Conservation (phyloP, 2,329 filamentous ascomycete genomes). For the Pseudogymnoascus sp. region DNA sequence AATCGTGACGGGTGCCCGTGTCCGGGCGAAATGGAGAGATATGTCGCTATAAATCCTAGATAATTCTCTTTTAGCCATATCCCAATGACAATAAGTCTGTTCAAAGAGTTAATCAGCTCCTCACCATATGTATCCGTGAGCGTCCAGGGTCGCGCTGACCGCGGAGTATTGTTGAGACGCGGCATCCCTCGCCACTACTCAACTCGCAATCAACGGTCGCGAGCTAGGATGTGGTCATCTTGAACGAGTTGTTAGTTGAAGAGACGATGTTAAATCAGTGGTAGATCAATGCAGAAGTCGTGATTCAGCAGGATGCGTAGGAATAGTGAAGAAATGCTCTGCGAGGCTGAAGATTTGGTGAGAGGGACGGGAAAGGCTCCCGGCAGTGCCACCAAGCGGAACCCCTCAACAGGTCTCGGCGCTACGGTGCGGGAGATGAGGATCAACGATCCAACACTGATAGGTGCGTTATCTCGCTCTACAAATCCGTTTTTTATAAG, state of each 20-base stretch:
- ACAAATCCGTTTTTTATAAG: not conserved
- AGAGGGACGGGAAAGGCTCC: not conserved
- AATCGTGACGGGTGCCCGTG: not conserved
- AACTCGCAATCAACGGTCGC: not conserved
- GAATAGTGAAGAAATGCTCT: not conserved
- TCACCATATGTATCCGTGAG: slow-evolving; percentile 7
- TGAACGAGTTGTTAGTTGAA: not conserved
- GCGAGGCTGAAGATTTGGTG: slow-evolving; percentile 1
- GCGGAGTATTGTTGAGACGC: slow-evolving; percentile 1
- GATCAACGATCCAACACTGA: not conserved
- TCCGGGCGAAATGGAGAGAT: not conserved
- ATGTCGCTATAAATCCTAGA: slow-evolving; percentile 4
- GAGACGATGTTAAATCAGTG: not conserved
- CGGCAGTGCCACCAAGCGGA: not conserved
- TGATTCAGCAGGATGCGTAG: not conserved
- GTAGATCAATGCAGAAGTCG: not conserved
- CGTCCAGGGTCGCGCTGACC: slow-evolving; percentile 4
- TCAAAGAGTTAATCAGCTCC: not conserved
- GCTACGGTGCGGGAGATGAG: not conserved
- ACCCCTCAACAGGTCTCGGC: slow-evolving; percentile 4
- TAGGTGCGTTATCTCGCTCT: not conserved
- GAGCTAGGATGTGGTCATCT: not conserved
- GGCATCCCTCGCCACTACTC: not conserved
- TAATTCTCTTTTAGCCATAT: not conserved
- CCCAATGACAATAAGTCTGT: not conserved